Base-by-base conservation (phyloP, 352 stramenopile species). In the Globisporangium heterothallicum region DNA sequence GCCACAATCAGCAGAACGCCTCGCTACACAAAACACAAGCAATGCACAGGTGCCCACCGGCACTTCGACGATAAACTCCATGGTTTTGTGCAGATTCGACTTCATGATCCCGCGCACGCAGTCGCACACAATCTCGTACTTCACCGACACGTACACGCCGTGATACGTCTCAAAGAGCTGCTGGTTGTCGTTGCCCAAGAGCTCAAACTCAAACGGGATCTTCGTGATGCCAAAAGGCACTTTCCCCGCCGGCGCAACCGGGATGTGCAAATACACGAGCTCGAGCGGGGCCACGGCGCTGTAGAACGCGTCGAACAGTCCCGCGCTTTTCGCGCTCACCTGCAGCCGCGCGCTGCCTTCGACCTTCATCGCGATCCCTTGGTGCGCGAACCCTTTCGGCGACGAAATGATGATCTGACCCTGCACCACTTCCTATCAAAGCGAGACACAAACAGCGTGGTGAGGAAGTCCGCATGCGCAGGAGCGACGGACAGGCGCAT, bases 61-160 rank as follows among this genome's bases (percentile, higher is more conserved):
- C 7, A 94, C 81, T 78, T 97, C 84, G 24, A 97, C 86, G 49
- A 97, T 88, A 53, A 97, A 95, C 68, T 97, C 88, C 24, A 96
- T 49, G 9, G 70, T 84, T 44, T 84, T 86, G 60, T 91, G 78
- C 41, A 94, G 56, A 21, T 79, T 88, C 41, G 83, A 86, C 68
- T 95, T 91, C 75, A 96, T 88, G 32, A 94, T 76, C 6, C 88
- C 84, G 36, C 87, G 85, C 36, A 90, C 70, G 56, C 85, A 94
- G 55, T 91, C 84, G 50, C 68, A 84, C 1, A 70, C 68, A 44
- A 97, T 92, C 53, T 88, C 77, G 69, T 97, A 97, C 56, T 88
- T 93, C 52, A 96, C 79, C 14, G 78, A 94, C 13, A 97, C 71
- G 59, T 96, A 96, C 5, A 96, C 86, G 42, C 90, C 90, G 52